Percentiles rank a stretch among this genome's conserved stretches.
phyloP scores from a whole-genome alignment of 192 early-diverging fungal species.

The Piromyces finnis region DNA sequence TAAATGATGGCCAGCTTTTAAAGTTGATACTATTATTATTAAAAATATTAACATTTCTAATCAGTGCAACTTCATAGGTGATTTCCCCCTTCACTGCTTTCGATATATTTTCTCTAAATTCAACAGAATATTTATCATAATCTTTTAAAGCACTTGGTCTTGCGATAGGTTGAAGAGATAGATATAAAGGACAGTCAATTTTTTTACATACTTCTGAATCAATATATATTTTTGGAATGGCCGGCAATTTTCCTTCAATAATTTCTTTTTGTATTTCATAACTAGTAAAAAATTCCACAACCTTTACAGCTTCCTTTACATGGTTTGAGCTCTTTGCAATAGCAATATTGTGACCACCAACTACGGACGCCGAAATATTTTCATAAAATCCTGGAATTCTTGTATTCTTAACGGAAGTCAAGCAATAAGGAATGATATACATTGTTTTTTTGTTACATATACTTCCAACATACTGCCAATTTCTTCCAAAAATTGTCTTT shows the following conservation, averaged over 20 bases:
- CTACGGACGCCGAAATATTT: background rate
- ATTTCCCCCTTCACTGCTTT: background rate
- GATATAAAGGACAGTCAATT: background rate
- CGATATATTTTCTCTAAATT: background rate
- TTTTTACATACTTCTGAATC: background rate
- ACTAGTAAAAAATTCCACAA: background rate
- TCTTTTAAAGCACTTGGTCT: background rate
- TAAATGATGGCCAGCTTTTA: background rate
- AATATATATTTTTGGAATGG: background rate
- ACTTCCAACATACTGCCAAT: background rate
- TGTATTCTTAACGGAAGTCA: background rate
- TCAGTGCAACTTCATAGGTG: background rate
- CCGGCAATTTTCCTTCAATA: background rate
- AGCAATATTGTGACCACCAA: background rate
- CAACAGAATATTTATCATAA: background rate
- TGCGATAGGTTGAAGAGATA: background rate
- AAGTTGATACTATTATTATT: background rate
- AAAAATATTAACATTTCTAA: background rate
- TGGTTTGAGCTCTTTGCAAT: background rate
- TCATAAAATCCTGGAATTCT: background rate
- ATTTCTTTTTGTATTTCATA: background rate
- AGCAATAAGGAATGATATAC: background rate
- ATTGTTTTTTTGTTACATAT: background rate
- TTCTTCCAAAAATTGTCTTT: background rate
- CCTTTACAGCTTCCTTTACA: background rate